A percentile compares a stretch with the other conserved stretches of the same genome.
phyloP scores from a whole-genome alignment of 2,329 filamentous ascomycete genomes.

The Fusarium scirpi region DNA sequence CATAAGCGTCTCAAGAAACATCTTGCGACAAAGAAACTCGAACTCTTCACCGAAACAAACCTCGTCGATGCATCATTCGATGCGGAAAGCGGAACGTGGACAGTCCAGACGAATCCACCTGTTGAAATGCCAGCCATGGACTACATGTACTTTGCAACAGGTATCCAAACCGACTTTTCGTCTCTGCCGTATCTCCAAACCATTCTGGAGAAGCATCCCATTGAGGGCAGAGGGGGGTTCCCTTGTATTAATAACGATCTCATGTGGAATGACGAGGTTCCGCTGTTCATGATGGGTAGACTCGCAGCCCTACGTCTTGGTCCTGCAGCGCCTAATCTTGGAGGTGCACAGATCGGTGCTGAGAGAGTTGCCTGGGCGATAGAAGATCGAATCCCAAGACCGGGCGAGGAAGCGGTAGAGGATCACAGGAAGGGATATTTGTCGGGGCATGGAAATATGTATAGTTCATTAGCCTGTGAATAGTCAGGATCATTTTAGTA shows the following conservation, averaged over 20 bases:
- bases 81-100: conserved; percentile 50
- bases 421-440: conserved; percentile 46
- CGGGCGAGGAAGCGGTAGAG: conserved; percentile 25
- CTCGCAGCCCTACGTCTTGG: conserved; percentile 76
- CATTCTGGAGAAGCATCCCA: conserved; percentile 69
- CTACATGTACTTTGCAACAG: conserved; percentile 82
- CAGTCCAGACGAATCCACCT: conserved; percentile 64
- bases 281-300: conserved; percentile 77
- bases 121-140: conserved; percentile 69
- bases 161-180: conserved; percentile 72
- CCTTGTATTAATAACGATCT: conserved; percentile 82
- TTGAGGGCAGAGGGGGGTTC: conserved; percentile 72
- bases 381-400: conserved; percentile 62
- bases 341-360: conserved; percentile 77
- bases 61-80: conserved; percentile 66
- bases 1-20: conserved; percentile 75
- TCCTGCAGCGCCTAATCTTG: conserved; percentile 78
- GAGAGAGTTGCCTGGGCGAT: conserved; percentile 80
- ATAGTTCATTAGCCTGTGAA: conserved; percentile 47
- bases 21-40: conserved; percentile 62
- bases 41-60: conserved; percentile 68
- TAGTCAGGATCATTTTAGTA: not conserved
- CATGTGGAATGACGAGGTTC: conserved; percentile 79
- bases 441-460: conserved; percentile 54
- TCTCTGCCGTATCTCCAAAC: conserved; percentile 71